Evolutionary conservation across 2,329 filamentous ascomycete genomes (phyloP).

Genomic region (Diaporthe citrichinensis): DNA sequence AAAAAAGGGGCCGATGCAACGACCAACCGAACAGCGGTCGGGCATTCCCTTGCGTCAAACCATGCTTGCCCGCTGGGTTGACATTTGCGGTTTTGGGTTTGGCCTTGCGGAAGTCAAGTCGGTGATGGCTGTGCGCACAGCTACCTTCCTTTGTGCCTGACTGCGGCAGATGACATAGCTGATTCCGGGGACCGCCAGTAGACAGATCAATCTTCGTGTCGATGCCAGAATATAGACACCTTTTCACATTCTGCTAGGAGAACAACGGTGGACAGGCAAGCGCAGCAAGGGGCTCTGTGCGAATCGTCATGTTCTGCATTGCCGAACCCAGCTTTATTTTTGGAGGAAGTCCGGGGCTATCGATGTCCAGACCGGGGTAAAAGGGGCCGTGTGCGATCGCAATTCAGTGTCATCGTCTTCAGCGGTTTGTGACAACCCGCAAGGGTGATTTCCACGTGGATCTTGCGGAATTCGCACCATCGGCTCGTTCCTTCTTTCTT

Average conservation of each 20-base stretch:
- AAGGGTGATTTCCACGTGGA: conserved; percentile 29
- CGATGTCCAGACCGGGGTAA: conserved; percentile 1
- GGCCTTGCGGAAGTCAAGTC: conserved; percentile 15
- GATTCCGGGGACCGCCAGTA: neutral
- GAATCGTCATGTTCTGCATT: neutral
- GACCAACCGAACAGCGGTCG: conserved; percentile 30
- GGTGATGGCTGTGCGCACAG: conserved; percentile 15
- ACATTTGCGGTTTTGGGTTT: conserved; percentile 26
- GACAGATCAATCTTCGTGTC: neutral
- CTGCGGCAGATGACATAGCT: conserved; percentile 8
- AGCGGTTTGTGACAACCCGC: conserved; percentile 19
- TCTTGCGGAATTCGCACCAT: conserved; percentile 24
- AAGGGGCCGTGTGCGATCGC: conserved; percentile 14
- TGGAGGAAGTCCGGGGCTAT: conserved; percentile 7
- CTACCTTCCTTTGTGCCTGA: conserved; percentile 24
- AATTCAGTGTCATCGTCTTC: conserved; percentile 16
- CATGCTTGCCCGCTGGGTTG: conserved; percentile 28
- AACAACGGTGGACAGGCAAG: neutral
- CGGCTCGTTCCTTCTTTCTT: conserved; percentile 35
- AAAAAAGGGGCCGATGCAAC: conserved; percentile 15
- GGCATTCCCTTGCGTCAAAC: conserved; percentile 35
- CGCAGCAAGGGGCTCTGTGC: neutral
- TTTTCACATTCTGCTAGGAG: neutral
- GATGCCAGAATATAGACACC: neutral
- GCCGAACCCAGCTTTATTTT: neutral